Base-by-base conservation (phyloP, 306 rosid species). In the Cyclanthera cordifolia region DNA sequence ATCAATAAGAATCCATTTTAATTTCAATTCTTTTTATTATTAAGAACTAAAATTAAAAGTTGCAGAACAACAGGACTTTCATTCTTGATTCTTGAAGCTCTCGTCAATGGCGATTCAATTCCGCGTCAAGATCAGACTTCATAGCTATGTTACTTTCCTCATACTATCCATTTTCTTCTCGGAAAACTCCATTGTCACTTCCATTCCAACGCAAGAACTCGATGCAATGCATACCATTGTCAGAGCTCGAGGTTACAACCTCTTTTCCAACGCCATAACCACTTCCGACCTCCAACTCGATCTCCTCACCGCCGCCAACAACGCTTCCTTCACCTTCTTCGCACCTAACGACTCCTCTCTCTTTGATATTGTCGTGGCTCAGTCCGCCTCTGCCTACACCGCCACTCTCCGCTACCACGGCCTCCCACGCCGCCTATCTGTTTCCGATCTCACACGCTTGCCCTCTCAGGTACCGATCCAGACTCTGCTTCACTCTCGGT, bases 311-410 rank as follows among this genome's bases (percentile, higher is more conserved):
- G 66, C 82, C 17, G 47, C 82, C 9, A 13, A 59, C 6, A 49
- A 50, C 69, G 19, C 73, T 20, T 73, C 85, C 56, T 83, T 79
- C 83, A 83, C 88, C 45, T 51, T 85, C 73, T 88, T 81, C 47
- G 83, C 90, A 0, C 79, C n/a, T n/a, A n/a, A n/a, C n/a, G n/a
- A n/a, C n/a, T n/a, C n/a, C n/a, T n/a, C n/a, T n/a, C n/a, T n/a
- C n/a, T n/a, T n/a, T n/a, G n/a, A n/a, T n/a, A n/a, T 85, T 21
- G 90, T 79, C 68, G 81, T 88, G 88, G 72, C 86, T 14, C 83
- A 72, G 65, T 34, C 87, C 39, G 85, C 87, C 20, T 65, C 85
- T 19, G 43, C 76, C 17, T 88, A 83, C 77, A 80, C 72, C 0
- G 80, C 82, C 27, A 83, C 84, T 6, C 87, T 88, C 73, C 85